Base-by-base conservation (phyloP, 2,329 filamentous ascomycete species). In the Colletotrichum incanum region DNA sequence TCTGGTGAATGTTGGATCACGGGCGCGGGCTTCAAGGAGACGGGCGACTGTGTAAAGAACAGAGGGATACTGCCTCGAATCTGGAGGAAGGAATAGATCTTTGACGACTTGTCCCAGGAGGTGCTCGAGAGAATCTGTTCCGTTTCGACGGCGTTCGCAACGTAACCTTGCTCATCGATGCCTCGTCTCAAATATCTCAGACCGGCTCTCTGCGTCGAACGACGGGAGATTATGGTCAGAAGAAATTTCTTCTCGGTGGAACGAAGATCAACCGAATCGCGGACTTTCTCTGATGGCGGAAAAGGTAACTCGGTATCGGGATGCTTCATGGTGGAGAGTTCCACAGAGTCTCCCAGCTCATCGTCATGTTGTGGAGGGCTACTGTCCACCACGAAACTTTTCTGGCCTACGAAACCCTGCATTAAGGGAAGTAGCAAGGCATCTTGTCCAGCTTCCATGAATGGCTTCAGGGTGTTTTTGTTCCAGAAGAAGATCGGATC, bases 401-500 rank as follows among this genome's bases (percentile, higher is more conserved):
- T 87, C 81, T 98, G 96, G 1, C 96, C 96, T 26, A 99, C 90
- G 76, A 98, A 99, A 0, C 96, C 96, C 82, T 98, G 96, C 82
- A 99, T 93, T 4, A 99, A 77, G 2, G 96, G 96, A 28, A 98
- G 83, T 1, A 93, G 87, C 65, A 97, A 88, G 0, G 86, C 85
- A 76, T 94, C 90, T 28, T 94, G 90, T 0, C 93, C 91, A n/a
- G 89, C 87, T 23, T 93, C 88, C 59, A 94, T 89, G 73, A 99
- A 95, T 0, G 93, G 92, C 37, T 88, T 83, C 34, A 94, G 84
- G 18, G 98, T 87, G 78, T 94, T 87, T 34, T 88, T 88, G 78
- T 99, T 99, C 96, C 96, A 99, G 81, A 98, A 98, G 82, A 93
- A 98, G 79, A 91, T 82, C 41, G 90, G 88, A 80, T 98, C 94